A percentile compares a stretch with the other conserved stretches of the same genome.
These are phyloP conservation scores for Paspalum vaginatum DNA, from an alignment of 176 grass and related monocot genomes.

Conservation along the genomic window DNA sequence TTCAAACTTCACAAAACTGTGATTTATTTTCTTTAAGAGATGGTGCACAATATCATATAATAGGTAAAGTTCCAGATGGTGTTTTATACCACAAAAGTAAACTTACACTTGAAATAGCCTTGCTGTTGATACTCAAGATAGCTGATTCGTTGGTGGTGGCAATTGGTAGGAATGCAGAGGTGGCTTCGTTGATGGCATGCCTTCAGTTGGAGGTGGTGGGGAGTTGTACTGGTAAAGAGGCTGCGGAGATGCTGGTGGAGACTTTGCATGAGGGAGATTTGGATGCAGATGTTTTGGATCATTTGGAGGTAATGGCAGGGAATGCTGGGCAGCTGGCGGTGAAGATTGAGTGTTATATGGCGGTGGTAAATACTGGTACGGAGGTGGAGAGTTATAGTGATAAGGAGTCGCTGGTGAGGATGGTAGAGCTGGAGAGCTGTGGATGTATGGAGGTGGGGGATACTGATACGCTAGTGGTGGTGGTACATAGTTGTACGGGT, in stretches of 20 bases:
- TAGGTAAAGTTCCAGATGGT: not conserved
- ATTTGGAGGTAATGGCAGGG: conserved; percentile 27
- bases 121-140: conserved; percentile 7
- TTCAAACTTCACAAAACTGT: not conserved
- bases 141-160: conserved; percentile 26
- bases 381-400: conserved; percentile 46
- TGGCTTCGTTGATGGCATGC: not conserved
- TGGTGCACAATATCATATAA: not conserved
- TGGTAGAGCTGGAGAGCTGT: conserved; percentile 48
- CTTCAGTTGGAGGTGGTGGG: conserved; percentile 31
- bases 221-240: conserved; percentile 42
- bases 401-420: conserved; percentile 1
- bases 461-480: conserved; percentile 35
- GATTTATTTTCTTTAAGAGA: not conserved
- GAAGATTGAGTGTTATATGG: conserved; percentile 43
- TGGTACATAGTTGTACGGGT: conserved; percentile 26
- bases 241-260: conserved; percentile 40
- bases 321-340: conserved; percentile 42
- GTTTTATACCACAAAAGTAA: not conserved
- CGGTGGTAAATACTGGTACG: conserved; percentile 39
- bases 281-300: conserved; percentile 38
- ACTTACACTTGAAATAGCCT: conserved; percentile 36
- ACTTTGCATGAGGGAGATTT: conserved; percentile 33
- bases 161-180: conserved; percentile 35
- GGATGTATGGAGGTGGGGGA: conserved; percentile 39